phyloP scores from a whole-genome alignment of 305 asterid genomes.

The Fraxinus paxiana region DNA sequence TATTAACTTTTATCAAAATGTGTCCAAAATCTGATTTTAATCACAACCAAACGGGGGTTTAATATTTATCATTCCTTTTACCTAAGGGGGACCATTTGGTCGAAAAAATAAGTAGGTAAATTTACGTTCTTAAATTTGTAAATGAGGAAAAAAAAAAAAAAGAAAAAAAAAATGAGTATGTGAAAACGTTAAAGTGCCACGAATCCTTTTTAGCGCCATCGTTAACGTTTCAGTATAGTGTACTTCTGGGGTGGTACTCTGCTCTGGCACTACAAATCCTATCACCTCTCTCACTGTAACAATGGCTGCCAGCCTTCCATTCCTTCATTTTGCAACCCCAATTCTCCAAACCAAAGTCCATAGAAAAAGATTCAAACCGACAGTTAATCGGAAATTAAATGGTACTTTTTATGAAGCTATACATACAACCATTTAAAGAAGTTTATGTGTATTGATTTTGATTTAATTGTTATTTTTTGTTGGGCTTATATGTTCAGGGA shows the following conservation, averaged over 20 bases:
- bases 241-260: conserved; percentile 1
- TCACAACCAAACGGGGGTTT: too few species aligned
- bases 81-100: neutral
- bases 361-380: conserved; percentile 27
- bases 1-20: too few species aligned
- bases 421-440: neutral
- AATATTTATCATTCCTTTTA: neutral
- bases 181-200: neutral
- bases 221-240: neutral
- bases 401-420: conserved; percentile 32
- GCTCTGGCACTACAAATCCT: neutral
- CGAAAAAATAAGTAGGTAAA: neutral
- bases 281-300: conserved; percentile 14
- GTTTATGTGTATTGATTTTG: neutral
- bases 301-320: conserved; percentile 64
- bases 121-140: neutral
- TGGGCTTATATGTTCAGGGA: conserved; percentile 38
- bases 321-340: conserved; percentile 47
- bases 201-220: conserved; percentile 21
- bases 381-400: conserved; percentile 30
- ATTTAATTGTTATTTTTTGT: neutral
- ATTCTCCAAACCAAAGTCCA: conserved; percentile 23
- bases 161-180: too few species aligned
- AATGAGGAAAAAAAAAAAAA: neutral
- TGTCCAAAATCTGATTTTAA: too few species aligned